Percentiles rank a stretch among this genome's conserved stretches.
Evolutionary conservation across 2,329 filamentous ascomycete genomes (phyloP).

Genomic region (Epichloe uncinata): DNA sequence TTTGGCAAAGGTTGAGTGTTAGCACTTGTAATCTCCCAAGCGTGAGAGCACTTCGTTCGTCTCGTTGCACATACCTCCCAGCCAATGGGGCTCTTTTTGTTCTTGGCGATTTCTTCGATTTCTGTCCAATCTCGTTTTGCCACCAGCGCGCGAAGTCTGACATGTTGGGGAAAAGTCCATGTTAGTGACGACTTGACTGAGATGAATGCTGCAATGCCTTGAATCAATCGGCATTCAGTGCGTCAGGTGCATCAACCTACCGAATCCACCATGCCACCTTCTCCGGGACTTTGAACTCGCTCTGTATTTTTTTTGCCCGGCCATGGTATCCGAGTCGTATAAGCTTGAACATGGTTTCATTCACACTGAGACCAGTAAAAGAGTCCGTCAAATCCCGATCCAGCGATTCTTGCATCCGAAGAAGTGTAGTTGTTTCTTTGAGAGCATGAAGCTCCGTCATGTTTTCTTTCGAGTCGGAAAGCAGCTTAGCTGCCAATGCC

Average conservation of each 20-base stretch:
- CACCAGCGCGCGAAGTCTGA: conserved; percentile 70
- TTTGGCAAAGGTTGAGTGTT: conserved; percentile 17
- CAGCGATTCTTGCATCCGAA: conserved; percentile 76
- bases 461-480: conserved; percentile 72
- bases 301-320: conserved; percentile 77
- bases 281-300: conserved; percentile 85
- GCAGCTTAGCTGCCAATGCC: conserved; percentile 68
- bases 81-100: conserved; percentile 79
- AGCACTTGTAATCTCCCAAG: neutral
- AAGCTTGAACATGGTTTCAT: conserved; percentile 85
- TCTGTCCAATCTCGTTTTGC: conserved; percentile 86
- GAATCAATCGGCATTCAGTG: neutral
- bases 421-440: conserved; percentile 64
- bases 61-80: conserved; percentile 62
- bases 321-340: conserved; percentile 71
- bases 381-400: conserved; percentile 68
- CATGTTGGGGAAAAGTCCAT: neutral
- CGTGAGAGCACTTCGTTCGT: neutral
- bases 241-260: conserved; percentile 24
- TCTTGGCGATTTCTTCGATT: conserved; percentile 70
- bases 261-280: conserved; percentile 79
- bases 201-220: neutral
- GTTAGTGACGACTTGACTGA: neutral
- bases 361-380: conserved; percentile 74
- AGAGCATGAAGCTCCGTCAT: conserved; percentile 60